Evolutionary conservation across 352 stramenopile species (phyloP), one percentile per base, ranked within the genome.

Genomic region (Phytophthora capsici): DNA sequence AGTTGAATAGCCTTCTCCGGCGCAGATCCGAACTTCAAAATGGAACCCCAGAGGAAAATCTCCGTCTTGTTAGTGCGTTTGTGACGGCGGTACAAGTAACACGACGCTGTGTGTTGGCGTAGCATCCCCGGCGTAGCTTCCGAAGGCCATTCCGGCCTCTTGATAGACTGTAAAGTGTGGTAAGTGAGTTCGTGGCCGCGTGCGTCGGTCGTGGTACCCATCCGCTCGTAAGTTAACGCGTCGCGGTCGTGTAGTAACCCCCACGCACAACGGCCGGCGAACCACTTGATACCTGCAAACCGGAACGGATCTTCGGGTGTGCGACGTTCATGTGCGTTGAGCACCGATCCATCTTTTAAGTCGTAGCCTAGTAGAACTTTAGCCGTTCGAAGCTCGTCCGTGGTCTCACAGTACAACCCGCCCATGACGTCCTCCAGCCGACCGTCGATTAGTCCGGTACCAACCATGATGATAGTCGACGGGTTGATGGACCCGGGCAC

Each of bases 221-320:
- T 82, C 0, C 73, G 57, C 20, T 85, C 76, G 50, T 82, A 85
- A 14, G 67, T 80, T 6, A 85, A 65, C 23, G 72, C 44, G 43
- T 85, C 77, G 16, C 69, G 68, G 48, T 79, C 45, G 25, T 71
- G 60, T 1, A 65, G 41, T 12, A 82, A 16, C 0, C 77, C 71
- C 61, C 74, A 77, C 6, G 57, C 59, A 9, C 63, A 71, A 3
- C 57, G 65, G 3, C 48, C 58, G 0, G 74, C 71, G 36, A 78
- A 71, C 77, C 74, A 85, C 53, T 83, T 82, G 62, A 85, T 81
- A n/a, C 77, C 77, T 3, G 71, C 71, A 40, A 83, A 85, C 26
- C 63, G 68, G 46, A 70, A 85, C 22, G 77, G 77, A 14, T 66
- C 64, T 1, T 79, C 51, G 0, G 58, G n/a, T 13, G 56, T 74